Evolutionary conservation across 2,329 filamentous ascomycete genomes (phyloP).

Genomic region (Colletotrichum tabaci): DNA sequence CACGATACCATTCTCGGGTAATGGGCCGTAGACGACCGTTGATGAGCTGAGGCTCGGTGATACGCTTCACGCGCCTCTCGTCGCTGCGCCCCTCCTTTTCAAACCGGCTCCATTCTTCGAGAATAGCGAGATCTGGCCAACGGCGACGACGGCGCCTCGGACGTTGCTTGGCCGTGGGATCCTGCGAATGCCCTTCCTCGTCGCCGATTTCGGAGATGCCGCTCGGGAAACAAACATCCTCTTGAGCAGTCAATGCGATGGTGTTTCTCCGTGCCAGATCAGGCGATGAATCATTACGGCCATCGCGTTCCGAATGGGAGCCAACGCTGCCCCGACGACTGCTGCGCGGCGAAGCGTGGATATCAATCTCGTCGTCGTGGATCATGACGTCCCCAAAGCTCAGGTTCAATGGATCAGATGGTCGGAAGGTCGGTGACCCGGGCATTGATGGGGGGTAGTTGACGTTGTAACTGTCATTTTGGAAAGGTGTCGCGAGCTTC

Average conservation of each 20-base stretch:
- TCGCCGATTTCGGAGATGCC: conserved; percentile 85
- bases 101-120: conserved; percentile 91
- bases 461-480: conserved; percentile 70
- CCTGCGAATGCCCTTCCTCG: conserved; percentile 74
- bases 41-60: conserved; percentile 93
- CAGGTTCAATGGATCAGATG: conserved; percentile 65
- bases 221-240: conserved; percentile 94
- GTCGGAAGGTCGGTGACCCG: conserved; percentile 69
- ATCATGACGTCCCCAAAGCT: conserved; percentile 80
- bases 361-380: conserved; percentile 70
- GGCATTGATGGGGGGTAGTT: conserved; percentile 80
- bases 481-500: conserved; percentile 53
- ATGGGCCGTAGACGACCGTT: conserved; percentile 89
- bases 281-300: conserved; percentile 43
- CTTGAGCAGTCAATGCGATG: conserved; percentile 77
- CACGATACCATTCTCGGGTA: conserved; percentile 85
- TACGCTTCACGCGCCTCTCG: conserved; percentile 87
- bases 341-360: conserved; percentile 50
- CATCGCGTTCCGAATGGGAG: conserved; percentile 48
- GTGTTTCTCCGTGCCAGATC: conserved; percentile 64
- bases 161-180: conserved; percentile 47
- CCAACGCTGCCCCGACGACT: conserved; percentile 50
- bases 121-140: conserved; percentile 87
- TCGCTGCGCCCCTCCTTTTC: conserved; percentile 92
- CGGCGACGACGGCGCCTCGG: conserved; percentile 70